Base-by-base conservation (phyloP, 2,329 filamentous ascomycete genomes). In the Zopfia rhizophila region DNA sequence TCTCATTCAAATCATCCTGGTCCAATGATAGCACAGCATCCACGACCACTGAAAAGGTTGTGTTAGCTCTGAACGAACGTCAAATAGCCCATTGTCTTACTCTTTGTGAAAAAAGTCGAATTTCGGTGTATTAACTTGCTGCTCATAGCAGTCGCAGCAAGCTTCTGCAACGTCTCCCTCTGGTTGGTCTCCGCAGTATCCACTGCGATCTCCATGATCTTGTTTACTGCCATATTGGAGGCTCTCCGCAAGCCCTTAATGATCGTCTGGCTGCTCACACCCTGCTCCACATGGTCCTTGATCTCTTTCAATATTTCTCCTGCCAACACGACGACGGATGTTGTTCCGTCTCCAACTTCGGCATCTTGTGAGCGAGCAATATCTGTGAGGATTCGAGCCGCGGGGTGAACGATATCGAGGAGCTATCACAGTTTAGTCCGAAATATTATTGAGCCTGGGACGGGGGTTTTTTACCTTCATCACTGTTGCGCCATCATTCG, bases 61-160 rank as follows among this genome's bases (percentile, higher is more conserved):
- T 51, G 47, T 66, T 35, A 66, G 53, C 33, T 13, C 4, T 7
- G 7, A 22, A 6, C 17, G 10, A 3, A n/a, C 13, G 17, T 3
- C 19, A 17, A 23, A 5, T 16, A 6, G 12, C 17, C 13, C 14
- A 22, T 75, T 60, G 28, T 71, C 85, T 58, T 78, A 95, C 91
- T 96, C 82, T 96, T 94, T 54, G 94, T 97, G 78, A 99, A 99
- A 76, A 97, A 99, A 3, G 85, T 85, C 22, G 94, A 89, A 78
- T 99, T 97, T 67, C 93, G 84, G 84, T 97, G 96, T 72, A 99
- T 97, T 63, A 99, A 81, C 82, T 99, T 99, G 83, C 92, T 97
- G 74, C 92, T 97, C 94, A 99, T 99, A 61, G 94, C 94, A 19
- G 94, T 99, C 24, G 84, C 91, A 21, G 94, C 94, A 62, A 99